Percentiles rank a stretch among this genome's conserved stretches.
Evolutionary conservation across 305 asterid species (phyloP).

Genomic region (Fraxinus ornus): DNA sequence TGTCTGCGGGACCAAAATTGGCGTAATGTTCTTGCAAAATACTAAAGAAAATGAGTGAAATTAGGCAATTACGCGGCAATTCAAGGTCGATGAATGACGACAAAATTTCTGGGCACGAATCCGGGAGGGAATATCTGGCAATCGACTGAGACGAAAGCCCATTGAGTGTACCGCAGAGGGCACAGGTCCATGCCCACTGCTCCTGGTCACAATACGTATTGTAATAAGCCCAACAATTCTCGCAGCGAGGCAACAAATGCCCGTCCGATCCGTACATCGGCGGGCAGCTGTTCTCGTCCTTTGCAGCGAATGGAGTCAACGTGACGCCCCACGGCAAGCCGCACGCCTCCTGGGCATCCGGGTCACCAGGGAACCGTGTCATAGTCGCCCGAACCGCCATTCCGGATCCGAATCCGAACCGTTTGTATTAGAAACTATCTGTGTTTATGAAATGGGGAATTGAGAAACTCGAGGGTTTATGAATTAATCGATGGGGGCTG

Average conservation of each 20-base stretch:
- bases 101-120: constrained; percentile 73
- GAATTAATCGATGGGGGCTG: background rate
- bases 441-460: background rate
- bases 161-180: constrained; percentile 87
- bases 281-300: constrained; percentile 81
- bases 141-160: constrained; percentile 73
- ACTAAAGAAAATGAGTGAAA: constrained; percentile 1
- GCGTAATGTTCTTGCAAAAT: constrained; percentile 21
- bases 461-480: background rate
- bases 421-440: background rate
- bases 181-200: constrained; percentile 97
- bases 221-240: constrained; percentile 95
- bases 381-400: constrained; percentile 91
- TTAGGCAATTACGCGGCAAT: constrained; percentile 56
- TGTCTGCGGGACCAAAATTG: background rate
- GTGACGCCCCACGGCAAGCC: constrained; percentile 93
- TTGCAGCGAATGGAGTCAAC: constrained; percentile 78
- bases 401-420: constrained; percentile 28
- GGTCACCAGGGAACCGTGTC: constrained; percentile 71
- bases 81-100: constrained; percentile 92
- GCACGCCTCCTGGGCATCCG: constrained; percentile 62
- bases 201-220: constrained; percentile 90
- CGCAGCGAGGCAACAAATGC: constrained; percentile 77
- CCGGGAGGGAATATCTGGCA: constrained; percentile 66
- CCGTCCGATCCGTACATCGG: constrained; percentile 94